Conservation (phyloP, 352 stramenopile genomes). For the Blastocystis sp. region DNA sequence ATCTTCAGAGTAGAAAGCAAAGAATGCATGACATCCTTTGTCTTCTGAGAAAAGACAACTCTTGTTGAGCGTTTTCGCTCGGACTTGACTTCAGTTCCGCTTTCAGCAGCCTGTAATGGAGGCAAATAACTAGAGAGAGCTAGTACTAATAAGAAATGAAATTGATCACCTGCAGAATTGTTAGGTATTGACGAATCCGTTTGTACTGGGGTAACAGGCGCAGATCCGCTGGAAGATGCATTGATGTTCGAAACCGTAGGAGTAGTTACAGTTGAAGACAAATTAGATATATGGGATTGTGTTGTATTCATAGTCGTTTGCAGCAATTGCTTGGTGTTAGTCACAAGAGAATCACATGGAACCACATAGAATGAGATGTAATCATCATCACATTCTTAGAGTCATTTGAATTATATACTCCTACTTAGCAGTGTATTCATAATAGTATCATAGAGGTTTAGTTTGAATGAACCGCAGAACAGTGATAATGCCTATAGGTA, state of each 20-base stretch:
- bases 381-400: background rate
- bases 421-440: slow-evolving; percentile 7
- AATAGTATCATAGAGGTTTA: background rate
- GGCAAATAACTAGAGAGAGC: no score
- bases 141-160: no score
- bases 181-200: no score
- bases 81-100: no score
- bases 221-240: no score
- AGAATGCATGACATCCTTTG: background rate
- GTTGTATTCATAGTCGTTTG: background rate
- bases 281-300: no score
- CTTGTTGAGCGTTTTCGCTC: background rate
- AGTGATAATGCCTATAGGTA: background rate
- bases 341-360: background rate
- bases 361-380: slow-evolving; percentile 49
- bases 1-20: background rate
- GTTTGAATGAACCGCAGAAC: background rate
- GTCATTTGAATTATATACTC: background rate
- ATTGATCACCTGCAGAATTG: no score
- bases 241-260: no score
- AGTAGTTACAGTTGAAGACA: no score
- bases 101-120: no score
- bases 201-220: no score
- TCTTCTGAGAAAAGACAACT: slow-evolving; percentile 1
- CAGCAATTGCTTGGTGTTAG: background rate